Base-by-base conservation (phyloP, 345 rosid species). In the Punica granatum region DNA sequence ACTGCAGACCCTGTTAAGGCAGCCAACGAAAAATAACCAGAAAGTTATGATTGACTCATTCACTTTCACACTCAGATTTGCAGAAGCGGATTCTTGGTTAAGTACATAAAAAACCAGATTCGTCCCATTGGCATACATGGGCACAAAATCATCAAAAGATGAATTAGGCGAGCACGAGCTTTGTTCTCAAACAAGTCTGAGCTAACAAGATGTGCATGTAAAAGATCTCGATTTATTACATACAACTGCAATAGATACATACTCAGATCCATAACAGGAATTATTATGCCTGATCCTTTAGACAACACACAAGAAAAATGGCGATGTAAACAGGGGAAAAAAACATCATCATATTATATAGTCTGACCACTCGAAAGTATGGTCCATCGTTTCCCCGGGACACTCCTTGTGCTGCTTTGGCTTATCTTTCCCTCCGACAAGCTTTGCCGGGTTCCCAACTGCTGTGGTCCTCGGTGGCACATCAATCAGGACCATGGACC, bases 301-400 rank as follows among this genome's bases (percentile, higher is more conserved):
- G 16, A 25, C 23, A 4, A 54, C 25, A 13, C 60, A 26, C 1
- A 11, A 9, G 60, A 54, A 25, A 54, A 10, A 54, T 28, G 60
- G 11, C 4, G 10, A 28, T 4, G 9, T 6, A 2, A 18, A 23
- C 25, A n/a, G 1, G 59, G 6, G 12, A 56, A 33, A 2, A 16
- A 28, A 25, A 30, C 25, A 56, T 5, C 26, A 37, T 85, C 71
- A 85, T 39, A 85, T 85, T 25, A 80, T 82, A 65, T 94, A 94
- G 76, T 89, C 96, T 70, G 99, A 94, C 97, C 99, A 94, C 46
- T 89, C 92, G 0, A 90, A 94, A 63, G 97, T 94, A 42, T 94
- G 99, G 82, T 94, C 97, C 99, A 94, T 94, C 25, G 96, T 85
- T 72, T 94, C 97, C 70, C 96, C 96, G 0, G 97, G 95, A 72